These are phyloP conservation scores for Aureobasidium mangrovei DNA, from an alignment of 2,329 filamentous ascomycete species.

Conservation along the genomic window DNA sequence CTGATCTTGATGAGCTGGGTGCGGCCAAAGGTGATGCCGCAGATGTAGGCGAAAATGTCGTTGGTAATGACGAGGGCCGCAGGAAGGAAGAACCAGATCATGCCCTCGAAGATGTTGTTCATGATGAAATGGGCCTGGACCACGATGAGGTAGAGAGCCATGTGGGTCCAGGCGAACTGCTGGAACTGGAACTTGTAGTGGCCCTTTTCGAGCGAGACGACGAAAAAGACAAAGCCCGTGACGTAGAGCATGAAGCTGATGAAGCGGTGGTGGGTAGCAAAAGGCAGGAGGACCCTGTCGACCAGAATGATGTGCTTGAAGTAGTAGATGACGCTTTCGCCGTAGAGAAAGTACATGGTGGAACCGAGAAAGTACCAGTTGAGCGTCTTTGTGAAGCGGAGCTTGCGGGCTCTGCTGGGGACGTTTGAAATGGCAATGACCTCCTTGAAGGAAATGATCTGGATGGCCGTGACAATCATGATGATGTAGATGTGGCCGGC, in stretches of 20 bases:
- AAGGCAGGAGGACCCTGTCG: conserved; percentile 81
- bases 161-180: conserved; percentile 98
- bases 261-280: conserved; percentile 95
- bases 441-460: conserved; percentile 98
- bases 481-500: conserved; percentile 97
- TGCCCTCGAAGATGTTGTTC: conserved; percentile 99
- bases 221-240: conserved; percentile 97
- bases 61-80: conserved; percentile 94
- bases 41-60: conserved; percentile 97
- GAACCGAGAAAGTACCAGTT: conserved; percentile 99
- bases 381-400: conserved; percentile 88
- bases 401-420: conserved; percentile 78
- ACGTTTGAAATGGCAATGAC: conserved; percentile 97
- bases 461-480: conserved; percentile 80
- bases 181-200: conserved; percentile 99
- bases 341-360: conserved; percentile 98
- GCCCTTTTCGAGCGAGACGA: conserved; percentile 84
- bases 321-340: conserved; percentile 98
- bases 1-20: conserved; percentile 97
- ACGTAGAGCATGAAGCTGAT: conserved; percentile 98
- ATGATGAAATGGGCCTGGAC: conserved; percentile 98
- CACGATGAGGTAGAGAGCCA: conserved; percentile 96
- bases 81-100: conserved; percentile 99
- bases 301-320: conserved; percentile 98
- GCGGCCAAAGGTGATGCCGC: conserved; percentile 90